phyloP scores from a whole-genome alignment of 2,329 filamentous ascomycete species.

The Clonostachys sp. region DNA sequence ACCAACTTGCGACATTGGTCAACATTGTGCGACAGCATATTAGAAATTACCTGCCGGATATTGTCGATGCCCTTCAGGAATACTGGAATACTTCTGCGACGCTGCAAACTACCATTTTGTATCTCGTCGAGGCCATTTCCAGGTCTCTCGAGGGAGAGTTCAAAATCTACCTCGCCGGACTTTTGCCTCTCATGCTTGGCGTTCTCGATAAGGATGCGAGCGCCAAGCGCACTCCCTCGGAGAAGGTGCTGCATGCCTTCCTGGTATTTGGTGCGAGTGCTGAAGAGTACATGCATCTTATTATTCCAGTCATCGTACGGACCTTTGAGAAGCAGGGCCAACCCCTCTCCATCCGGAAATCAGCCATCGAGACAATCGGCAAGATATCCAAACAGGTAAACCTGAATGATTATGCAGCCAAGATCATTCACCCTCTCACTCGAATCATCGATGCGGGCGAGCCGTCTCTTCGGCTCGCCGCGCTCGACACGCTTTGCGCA shows the following conservation, averaged over 20 bases:
- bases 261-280: slow-evolving; percentile 92
- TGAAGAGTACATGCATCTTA: slow-evolving; percentile 99
- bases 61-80: slow-evolving; percentile 80
- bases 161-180: slow-evolving; percentile 85
- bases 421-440: slow-evolving; percentile 91
- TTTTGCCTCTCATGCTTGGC: slow-evolving; percentile 90
- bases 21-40: slow-evolving; percentile 97
- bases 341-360: slow-evolving; percentile 73
- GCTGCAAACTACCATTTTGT: slow-evolving; percentile 86
- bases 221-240: slow-evolving; percentile 72
- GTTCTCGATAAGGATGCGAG: slow-evolving; percentile 84
- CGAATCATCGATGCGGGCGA: slow-evolving; percentile 75
- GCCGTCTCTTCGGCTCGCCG: slow-evolving; percentile 68
- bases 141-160: slow-evolving; percentile 95
- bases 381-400: slow-evolving; percentile 96
- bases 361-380: slow-evolving; percentile 90
- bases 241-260: slow-evolving; percentile 90
- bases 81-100: slow-evolving; percentile 82
- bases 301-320: slow-evolving; percentile 90
- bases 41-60: slow-evolving; percentile 80
- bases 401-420: slow-evolving; percentile 91
- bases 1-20: slow-evolving; percentile 87
- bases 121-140: slow-evolving; percentile 89
- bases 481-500: slow-evolving; percentile 90
- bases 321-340: slow-evolving; percentile 89